Base-by-base conservation (phyloP, 768 basidiomycete species). In the Cystofilobasidium capitatum region DNA sequence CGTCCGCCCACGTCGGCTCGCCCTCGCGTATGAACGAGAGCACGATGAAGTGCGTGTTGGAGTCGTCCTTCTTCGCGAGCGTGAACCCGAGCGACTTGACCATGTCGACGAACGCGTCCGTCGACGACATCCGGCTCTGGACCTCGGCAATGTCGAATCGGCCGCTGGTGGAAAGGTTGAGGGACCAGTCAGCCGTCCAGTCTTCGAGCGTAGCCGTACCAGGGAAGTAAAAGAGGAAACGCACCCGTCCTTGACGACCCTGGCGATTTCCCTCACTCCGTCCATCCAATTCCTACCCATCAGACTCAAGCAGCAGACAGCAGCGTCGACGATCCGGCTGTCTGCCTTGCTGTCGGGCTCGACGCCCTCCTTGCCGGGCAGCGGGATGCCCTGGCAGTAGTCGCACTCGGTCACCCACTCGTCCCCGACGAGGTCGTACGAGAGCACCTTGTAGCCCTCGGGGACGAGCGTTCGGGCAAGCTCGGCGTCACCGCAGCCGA, bases 241-340 rank as follows among this genome's bases (percentile, higher is more conserved):
- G 73, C 72, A 94, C 94, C 83, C 83, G n/a, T 83, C 77, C 76
- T 85, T 88, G 44, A 98, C 80, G 45, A 98, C 83, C 71, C 96
- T 81, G 84, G 89, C 89, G 10, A 89, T 88, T 76, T 99, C 93
- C 33, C 87, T 82, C 33, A 98, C 82, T 72, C 90, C 90, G 54
- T 81, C 82, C n/a, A 89, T 83, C 96, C 96, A 99, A 75, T 99
- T 97, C 20, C 86, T 88, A 37, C 89, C 88, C 96, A 99, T 99
- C 70, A 99, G 80, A 74, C 93, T 97, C 71, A 99, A 81, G 29
- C 93, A 89, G 75, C 91, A 98, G 29, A 98, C 86, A 9, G 85
- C 91, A 8, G 91, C 86, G 75, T 99, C 93, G 2, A 91, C 89
- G 3, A 98, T 76, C 70, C 89, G 86, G 0, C 85, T 90, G 61